These are phyloP conservation scores for Lasiosphaeriaceae sp. DNA, from an alignment of 495 filamentous ascomycete species.

Conservation along the genomic window DNA sequence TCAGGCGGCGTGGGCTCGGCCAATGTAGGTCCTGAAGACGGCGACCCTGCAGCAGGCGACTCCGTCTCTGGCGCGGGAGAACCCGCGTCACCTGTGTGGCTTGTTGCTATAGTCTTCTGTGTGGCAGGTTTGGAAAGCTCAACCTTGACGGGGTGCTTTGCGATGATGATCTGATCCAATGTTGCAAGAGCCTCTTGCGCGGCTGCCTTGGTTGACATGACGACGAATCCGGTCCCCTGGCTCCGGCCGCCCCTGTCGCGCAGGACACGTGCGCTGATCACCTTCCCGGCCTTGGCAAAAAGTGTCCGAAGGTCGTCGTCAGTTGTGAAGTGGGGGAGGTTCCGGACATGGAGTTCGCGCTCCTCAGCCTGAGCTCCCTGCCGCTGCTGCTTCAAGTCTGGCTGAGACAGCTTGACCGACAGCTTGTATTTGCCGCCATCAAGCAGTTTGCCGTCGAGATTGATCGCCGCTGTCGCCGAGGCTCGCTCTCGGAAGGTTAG, in stretches of 20 bases:
- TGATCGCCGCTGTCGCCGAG: slow-evolving; percentile 62
- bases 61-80: slow-evolving; percentile 52
- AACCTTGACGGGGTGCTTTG: slow-evolving; percentile 66
- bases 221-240: slow-evolving; percentile 73
- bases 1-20: slow-evolving; percentile 26
- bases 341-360: slow-evolving; percentile 78
- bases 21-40: slow-evolving; percentile 22
- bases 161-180: slow-evolving; percentile 69
- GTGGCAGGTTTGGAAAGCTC: slow-evolving; percentile 49
- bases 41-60: slow-evolving; percentile 69
- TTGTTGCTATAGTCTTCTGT: slow-evolving; percentile 29
- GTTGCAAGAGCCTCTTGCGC: slow-evolving; percentile 60
- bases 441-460: slow-evolving; percentile 63
- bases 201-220: slow-evolving; percentile 69
- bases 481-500: slow-evolving; percentile 70
- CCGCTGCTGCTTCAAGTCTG: slow-evolving; percentile 69
- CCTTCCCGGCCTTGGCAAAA: slow-evolving; percentile 70
- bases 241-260: slow-evolving; percentile 59
- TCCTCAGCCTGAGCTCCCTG: slow-evolving; percentile 79
- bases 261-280: slow-evolving; percentile 63
- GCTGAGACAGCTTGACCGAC: slow-evolving; percentile 78
- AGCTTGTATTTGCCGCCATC: slow-evolving; percentile 61
- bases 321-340: slow-evolving; percentile 61
- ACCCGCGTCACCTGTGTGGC: too few relatives aligned
- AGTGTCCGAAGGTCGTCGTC: slow-evolving; percentile 65